phyloP scores from a whole-genome alignment of 164 flowering plant genomes.

The Piper longum region DNA sequence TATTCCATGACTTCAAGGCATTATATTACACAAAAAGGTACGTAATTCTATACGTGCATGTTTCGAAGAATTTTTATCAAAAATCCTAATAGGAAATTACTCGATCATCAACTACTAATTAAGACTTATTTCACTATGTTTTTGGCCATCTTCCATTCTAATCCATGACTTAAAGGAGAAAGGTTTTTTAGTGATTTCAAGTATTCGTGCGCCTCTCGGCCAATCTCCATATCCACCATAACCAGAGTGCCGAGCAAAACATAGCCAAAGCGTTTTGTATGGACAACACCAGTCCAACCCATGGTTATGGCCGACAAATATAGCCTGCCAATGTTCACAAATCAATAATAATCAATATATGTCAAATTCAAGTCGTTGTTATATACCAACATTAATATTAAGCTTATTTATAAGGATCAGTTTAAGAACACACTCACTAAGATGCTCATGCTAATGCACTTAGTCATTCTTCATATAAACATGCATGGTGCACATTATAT shows the following conservation, averaged over 20 bases:
- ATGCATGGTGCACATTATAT: no score
- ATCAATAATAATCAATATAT: no score
- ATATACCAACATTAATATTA: no score
- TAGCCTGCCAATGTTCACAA: slow-evolving; percentile 34
- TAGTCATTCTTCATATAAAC: no score
- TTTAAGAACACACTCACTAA: no score
- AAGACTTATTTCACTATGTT: not conserved
- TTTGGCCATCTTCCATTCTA: slow-evolving; percentile 67
- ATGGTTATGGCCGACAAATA: slow-evolving; percentile 89
- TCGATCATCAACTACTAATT: not conserved
- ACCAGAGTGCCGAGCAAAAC: slow-evolving; percentile 85
- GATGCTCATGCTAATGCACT: no score
- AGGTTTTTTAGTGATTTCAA: slow-evolving; percentile 48
- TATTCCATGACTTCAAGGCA: no score
- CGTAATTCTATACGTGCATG: no score
- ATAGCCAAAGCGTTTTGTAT: slow-evolving; percentile 59
- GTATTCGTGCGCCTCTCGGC: slow-evolving; percentile 70
- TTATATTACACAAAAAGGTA: no score
- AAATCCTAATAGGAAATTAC: no score
- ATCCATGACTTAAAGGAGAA: slow-evolving; percentile 75
- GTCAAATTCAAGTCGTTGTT: not conserved
- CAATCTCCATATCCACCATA: slow-evolving; percentile 89
- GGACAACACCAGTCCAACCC: slow-evolving; percentile 97
- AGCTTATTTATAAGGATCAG: no score
- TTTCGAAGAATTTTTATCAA: no score